Percentiles rank a stretch among this genome's conserved stretches.
Conservation (phyloP, 2,329 filamentous ascomycete species). For the Sporothrix humicola region DNA sequence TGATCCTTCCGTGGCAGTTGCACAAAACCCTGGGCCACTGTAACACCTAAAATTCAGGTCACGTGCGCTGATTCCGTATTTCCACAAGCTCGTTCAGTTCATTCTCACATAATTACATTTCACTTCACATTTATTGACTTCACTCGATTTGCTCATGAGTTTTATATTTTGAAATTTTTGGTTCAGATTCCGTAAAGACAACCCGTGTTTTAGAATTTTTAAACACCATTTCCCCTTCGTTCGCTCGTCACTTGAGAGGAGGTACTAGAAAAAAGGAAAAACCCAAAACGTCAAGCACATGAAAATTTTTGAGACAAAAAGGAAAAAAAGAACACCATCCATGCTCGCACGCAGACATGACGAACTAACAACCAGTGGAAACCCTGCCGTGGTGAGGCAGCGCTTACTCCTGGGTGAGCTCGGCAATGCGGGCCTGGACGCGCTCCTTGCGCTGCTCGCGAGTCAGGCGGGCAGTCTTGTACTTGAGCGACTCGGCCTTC, state of each 20-base stretch:
- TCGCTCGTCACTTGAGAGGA: neutral
- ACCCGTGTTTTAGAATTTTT: constrained; percentile 20
- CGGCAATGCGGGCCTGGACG: constrained; percentile 89
- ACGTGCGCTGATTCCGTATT: neutral
- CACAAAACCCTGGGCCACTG: neutral
- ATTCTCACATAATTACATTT: no score
- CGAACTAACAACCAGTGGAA: neutral
- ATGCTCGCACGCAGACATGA: constrained; percentile 3
- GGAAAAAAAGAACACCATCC: neutral
- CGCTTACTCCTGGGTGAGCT: constrained; percentile 65
- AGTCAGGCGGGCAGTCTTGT: constrained; percentile 75
- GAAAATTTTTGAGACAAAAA: constrained; percentile 6
- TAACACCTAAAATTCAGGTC: neutral
- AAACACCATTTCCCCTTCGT: neutral
- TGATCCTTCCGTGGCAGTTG: neutral
- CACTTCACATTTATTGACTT: neutral
- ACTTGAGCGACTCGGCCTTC: constrained; percentile 95
- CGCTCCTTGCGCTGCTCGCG: constrained; percentile 82
- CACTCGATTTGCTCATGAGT: constrained; percentile 12
- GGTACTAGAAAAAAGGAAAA: neutral
- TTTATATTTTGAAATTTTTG: constrained; percentile 34
- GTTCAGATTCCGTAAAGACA: constrained; percentile 22
- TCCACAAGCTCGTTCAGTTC: neutral
- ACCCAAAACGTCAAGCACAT: constrained; percentile 23
- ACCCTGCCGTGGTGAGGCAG: neutral